Evolutionary conservation across 2,329 filamentous ascomycete species (phyloP).

Genomic region (Coniochaeta sp.): DNA sequence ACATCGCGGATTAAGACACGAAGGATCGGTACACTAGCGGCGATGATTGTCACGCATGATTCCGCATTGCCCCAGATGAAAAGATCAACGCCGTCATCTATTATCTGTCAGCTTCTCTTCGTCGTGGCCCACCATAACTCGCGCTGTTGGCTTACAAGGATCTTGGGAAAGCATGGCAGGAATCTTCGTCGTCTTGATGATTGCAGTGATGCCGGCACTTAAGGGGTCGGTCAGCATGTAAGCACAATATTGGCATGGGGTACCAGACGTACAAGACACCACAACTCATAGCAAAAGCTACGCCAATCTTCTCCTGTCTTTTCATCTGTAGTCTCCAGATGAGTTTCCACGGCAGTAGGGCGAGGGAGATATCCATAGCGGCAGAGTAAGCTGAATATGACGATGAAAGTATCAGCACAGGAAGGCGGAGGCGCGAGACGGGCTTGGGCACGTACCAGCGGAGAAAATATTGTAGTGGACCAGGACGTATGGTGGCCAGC

Average conservation of each 20-base stretch:
- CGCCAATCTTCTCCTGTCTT: constrained; percentile 4
- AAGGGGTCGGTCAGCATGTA: background rate
- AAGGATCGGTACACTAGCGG: constrained; percentile 21
- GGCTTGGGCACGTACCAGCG: background rate
- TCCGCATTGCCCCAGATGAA: constrained; percentile 21
- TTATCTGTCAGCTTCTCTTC: background rate
- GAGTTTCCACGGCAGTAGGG: constrained; percentile 3
- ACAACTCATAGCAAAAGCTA: constrained; percentile 5
- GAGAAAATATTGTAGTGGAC: constrained; percentile 7
- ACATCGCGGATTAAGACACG: constrained; percentile 15
- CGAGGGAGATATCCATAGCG: constrained; percentile 2
- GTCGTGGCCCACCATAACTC: background rate
- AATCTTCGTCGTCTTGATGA: constrained; percentile 6
- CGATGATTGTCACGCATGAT: constrained; percentile 18
- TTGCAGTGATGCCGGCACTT: constrained; percentile 4
- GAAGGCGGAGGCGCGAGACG: background rate
- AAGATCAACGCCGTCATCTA: constrained; percentile 13
- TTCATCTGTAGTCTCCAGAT: constrained; percentile 4
- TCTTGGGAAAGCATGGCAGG: constrained; percentile 2
- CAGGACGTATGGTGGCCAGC: constrained; percentile 3
- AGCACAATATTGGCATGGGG: background rate
- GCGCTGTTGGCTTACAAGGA: background rate
- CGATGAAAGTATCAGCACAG: background rate
- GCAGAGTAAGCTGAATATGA: constrained; percentile 11
- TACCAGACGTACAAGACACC: constrained; percentile 1